Evolutionary conservation across 768 basidiomycete genomes (phyloP).

Genomic region (Exidia glandulosa): DNA sequence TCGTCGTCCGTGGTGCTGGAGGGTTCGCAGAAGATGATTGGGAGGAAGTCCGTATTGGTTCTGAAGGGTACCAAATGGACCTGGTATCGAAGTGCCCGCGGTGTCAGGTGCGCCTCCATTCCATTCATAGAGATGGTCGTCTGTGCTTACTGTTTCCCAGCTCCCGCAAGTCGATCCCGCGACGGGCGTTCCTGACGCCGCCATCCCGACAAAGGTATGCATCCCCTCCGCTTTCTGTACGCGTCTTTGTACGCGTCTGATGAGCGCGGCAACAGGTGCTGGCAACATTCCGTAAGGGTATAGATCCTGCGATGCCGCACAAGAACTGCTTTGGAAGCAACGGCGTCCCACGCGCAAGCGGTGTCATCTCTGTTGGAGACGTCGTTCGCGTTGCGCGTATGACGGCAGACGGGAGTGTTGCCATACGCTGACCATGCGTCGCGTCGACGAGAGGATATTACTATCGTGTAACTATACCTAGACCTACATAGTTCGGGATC

Average conservation of each 20-base stretch:
- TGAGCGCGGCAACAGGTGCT: constrained; percentile 35
- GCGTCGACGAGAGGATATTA: too few relatives aligned
- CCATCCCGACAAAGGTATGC: constrained; percentile 42
- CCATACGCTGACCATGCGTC: background rate
- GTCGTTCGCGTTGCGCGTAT: constrained; percentile 27
- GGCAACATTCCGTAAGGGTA: constrained; percentile 57
- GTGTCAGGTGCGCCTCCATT: constrained; percentile 41
- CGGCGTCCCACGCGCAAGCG: constrained; percentile 38
- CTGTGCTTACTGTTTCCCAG: constrained; percentile 26
- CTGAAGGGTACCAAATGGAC: constrained; percentile 26
- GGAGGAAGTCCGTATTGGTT: constrained; percentile 47
- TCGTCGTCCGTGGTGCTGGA: constrained; percentile 52
- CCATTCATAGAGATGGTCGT: constrained; percentile 2
- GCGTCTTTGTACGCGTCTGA: background rate
- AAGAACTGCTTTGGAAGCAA: constrained; percentile 62
- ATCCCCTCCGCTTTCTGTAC: background rate
- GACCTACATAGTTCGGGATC: too few relatives aligned
- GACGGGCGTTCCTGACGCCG: constrained; percentile 54
- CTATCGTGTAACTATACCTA: too few relatives aligned
- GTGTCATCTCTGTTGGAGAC: constrained; percentile 25
- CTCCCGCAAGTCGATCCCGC: constrained; percentile 61
- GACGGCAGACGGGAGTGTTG: background rate
- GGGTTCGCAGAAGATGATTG: constrained; percentile 63
- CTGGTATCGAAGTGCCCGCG: constrained; percentile 61
- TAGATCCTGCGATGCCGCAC: constrained; percentile 37